A percentile compares a stretch with the other conserved stretches of the same genome.
phyloP scores from a whole-genome alignment of 768 basidiomycete genomes.

The Leccinum variicolor region DNA sequence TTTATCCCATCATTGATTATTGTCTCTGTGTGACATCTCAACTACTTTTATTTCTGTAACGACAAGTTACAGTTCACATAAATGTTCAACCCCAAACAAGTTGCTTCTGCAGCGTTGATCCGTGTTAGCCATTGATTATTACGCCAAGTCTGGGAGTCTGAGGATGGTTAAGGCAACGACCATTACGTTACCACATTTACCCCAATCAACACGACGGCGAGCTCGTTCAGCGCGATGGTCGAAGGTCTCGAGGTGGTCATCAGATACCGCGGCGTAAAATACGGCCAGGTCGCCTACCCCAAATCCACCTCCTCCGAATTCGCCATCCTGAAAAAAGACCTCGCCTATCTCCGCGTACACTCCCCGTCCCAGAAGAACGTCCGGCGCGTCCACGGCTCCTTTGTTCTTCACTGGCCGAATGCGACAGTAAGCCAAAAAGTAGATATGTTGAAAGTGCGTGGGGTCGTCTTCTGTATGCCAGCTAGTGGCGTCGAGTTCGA shows the following conservation, averaged over 20 bases:
- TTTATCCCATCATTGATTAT: too few relatives aligned
- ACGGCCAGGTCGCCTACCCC: conserved; percentile 10
- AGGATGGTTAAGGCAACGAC: too few relatives aligned
- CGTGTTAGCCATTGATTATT: too few relatives aligned
- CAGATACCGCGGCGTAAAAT: conserved; percentile 22
- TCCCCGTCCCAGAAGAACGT: conserved; percentile 28
- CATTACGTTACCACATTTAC: too few relatives aligned
- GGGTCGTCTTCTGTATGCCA: background rate
- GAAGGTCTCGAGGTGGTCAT: conserved; percentile 27
- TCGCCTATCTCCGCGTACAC: conserved; percentile 30
- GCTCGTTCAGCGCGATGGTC: conserved; percentile 7
- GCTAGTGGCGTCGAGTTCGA: too few relatives aligned
- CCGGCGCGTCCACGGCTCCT: conserved; percentile 13
- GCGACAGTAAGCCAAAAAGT: conserved; percentile 2
- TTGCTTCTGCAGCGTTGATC: too few relatives aligned
- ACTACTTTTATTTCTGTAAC: too few relatives aligned
- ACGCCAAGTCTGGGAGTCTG: too few relatives aligned
- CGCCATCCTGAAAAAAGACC: conserved; percentile 26
- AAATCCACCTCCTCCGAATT: conserved; percentile 13
- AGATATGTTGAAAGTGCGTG: conserved; percentile 5
- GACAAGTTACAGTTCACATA: too few relatives aligned
- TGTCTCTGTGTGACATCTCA: too few relatives aligned
- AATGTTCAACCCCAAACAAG: too few relatives aligned
- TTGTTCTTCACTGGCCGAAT: conserved; percentile 27
- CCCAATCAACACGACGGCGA: background rate